Percentiles rank a stretch among this genome's conserved stretches.
Evolutionary conservation across 2,329 filamentous ascomycete genomes (phyloP).

Genomic region (Microascus cirrosus): DNA sequence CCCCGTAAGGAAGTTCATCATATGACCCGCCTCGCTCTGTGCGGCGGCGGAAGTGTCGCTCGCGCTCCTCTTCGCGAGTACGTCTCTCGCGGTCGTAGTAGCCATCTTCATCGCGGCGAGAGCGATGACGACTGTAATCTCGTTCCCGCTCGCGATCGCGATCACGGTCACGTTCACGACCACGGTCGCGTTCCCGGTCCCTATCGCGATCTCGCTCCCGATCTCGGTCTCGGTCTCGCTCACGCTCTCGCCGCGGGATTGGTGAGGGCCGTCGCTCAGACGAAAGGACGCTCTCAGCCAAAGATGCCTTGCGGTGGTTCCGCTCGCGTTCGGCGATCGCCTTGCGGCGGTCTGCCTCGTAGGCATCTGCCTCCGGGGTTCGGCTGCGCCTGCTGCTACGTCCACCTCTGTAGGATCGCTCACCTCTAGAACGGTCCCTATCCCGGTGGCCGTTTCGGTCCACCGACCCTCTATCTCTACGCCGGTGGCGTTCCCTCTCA

Average conservation of each 20-base stretch:
- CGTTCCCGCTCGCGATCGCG: constrained; percentile 23
- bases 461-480: constrained; percentile 42
- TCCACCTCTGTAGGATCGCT: constrained; percentile 47
- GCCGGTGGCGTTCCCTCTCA: constrained; percentile 53
- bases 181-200: constrained; percentile 22
- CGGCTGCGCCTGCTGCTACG: constrained; percentile 59
- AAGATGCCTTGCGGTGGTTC: constrained; percentile 73
- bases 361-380: constrained; percentile 84
- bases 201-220: constrained; percentile 20
- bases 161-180: constrained; percentile 23
- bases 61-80: constrained; percentile 81
- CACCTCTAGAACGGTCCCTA: constrained; percentile 45
- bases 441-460: constrained; percentile 48
- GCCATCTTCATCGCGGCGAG: constrained; percentile 51
- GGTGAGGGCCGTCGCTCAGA: constrained; percentile 33
- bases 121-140: constrained; percentile 37
- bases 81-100: constrained; percentile 79
- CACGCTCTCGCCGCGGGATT: constrained; percentile 28
- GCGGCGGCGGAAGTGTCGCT: constrained; percentile 76
- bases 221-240: constrained; percentile 28
- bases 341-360: constrained; percentile 89
- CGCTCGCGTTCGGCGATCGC: constrained; percentile 90
- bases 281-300: constrained; percentile 51
- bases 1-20: constrained; percentile 87
- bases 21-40: constrained; percentile 64